Base-by-base conservation (phyloP, 108 stramenopile genomes). In the Conticribra weissflogii region DNA sequence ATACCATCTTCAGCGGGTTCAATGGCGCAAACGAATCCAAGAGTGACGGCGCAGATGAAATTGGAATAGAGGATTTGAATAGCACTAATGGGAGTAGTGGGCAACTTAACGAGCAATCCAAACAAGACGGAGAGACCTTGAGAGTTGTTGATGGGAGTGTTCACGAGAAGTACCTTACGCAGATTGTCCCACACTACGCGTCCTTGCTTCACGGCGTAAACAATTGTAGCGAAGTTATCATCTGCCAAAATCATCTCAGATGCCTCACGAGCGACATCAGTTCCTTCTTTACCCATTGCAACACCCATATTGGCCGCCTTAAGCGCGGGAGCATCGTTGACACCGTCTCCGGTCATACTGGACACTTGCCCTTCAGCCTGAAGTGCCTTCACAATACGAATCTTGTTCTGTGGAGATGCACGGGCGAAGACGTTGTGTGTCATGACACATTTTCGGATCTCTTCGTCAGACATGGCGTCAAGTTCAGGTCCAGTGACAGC, bases 341-440 rank as follows among this genome's bases (percentile, higher is more conserved):
- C 98, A 64, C 99, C 99, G 81, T 99, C 99, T 52, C 99, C 99
- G 53, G 99, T 99, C 94, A 99, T 96, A 72, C 90, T 87, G 27
- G 92, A 83, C 47, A 98, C 84, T 63, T 97, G 83, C n/a, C 90
- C 94, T 54, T 89, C 61, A n/a, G 87, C 74, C 82, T 97, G 95
- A 59, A 94, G 88, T 47, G 96, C 89, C 86, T 93, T 87, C 31
- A 98, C 97, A 77, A 99, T 98, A 18, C 74, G 83, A 54, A 93
- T 89, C 76, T 93, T 90, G 74, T 90, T 93, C 55, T 88, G 82
- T 22, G 91, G 72, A 22, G 88, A 84, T n/a, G 92, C 91, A 59
- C 96, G 91, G 28, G 96, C 92, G 47, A 97, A 95, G 9, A 97
- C 92, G 57, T 90, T 93, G 81, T 88, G 85, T 29, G 60, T 74